Evolutionary conservation across 345 rosid genomes (phyloP), one percentile per base, ranked within the genome.

Genomic region (Arabidopsis arenosa): DNA sequence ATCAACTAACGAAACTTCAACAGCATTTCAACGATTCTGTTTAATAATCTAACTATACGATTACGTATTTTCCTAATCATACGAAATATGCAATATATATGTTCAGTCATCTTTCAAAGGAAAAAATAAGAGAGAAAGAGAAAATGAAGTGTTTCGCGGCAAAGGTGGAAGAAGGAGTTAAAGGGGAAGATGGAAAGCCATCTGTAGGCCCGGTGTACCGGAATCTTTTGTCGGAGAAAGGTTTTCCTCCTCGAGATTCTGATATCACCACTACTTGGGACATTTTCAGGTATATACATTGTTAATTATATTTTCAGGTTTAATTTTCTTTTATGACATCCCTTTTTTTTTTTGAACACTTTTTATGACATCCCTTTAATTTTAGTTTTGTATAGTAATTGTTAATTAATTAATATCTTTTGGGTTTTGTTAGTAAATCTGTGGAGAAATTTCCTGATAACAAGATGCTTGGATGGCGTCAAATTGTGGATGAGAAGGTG

Each of bases 401-500:
- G 17, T 23, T 63, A 7, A 17, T 28, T 28, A 28, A 28, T 28
- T 14, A 35, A n/a, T n/a, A 1, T 54, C 21, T 45, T 28, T n/a
- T 48, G 41, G 56, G 10, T 62, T 18, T 72, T 48, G 58, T 76
- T 84, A 93, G 98, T 51, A 66, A 70, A 13, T 84, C 97, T 9
- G 96, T 70, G 9, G 76, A 83, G 76, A 87, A 84, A 63, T 67
- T 84, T 59, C 89, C 93, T 30, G 69, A 75, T 21, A 90, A 88
- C 75, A 85, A 68, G 67, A 93, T 93, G 98, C 94, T 93, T 48
- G 98, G 98, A 61, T 91, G 96, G 92, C 91, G 98, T 43, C 75
- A 53, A 78, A 59, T 81, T 66, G 84, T 88, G 17, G 83, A 89
- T 45, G 89, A 81, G 12, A 90, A 90, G 94, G 98, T 93, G 81